These are phyloP conservation scores for Ramaria rubella DNA, from an alignment of 768 basidiomycete species.

Conservation along the genomic window DNA sequence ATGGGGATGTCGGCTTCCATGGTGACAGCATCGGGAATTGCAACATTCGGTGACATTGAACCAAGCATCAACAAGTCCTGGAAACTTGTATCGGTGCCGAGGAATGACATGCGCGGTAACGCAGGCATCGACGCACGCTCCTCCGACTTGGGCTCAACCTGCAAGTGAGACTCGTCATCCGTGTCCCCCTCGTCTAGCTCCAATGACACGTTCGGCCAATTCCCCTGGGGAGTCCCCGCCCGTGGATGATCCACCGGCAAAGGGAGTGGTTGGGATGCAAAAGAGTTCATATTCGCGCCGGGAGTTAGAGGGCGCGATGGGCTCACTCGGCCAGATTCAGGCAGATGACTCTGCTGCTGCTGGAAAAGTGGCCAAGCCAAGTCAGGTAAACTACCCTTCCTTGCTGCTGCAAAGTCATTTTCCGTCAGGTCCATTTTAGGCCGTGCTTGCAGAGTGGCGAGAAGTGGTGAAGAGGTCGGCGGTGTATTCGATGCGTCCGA, in stretches of 20 bases:
- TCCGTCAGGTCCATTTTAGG: neutral
- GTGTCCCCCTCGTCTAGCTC: too few species aligned
- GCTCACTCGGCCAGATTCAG: neutral
- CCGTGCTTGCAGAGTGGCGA: conserved; percentile 21
- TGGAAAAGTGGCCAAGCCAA: neutral
- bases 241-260: neutral
- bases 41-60: too few species aligned
- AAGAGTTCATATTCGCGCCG: neutral
- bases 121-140: neutral
- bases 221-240: neutral
- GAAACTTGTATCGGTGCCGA: neutral
- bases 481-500: conserved; percentile 35
- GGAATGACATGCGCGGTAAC: conserved; percentile 6
- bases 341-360: neutral
- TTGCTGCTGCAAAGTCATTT: neutral
- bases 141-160: neutral
- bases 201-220: too few species aligned
- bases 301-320: neutral
- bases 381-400: conserved; percentile 1
- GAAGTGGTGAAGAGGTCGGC: conserved; percentile 23
- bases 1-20: too few species aligned
- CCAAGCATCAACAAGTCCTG: neutral
- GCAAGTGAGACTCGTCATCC: neutral
- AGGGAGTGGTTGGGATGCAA: neutral
- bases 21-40: too few species aligned